phyloP scores from a whole-genome alignment of 106 monocot species.

The Dactylorhiza incarnata region DNA sequence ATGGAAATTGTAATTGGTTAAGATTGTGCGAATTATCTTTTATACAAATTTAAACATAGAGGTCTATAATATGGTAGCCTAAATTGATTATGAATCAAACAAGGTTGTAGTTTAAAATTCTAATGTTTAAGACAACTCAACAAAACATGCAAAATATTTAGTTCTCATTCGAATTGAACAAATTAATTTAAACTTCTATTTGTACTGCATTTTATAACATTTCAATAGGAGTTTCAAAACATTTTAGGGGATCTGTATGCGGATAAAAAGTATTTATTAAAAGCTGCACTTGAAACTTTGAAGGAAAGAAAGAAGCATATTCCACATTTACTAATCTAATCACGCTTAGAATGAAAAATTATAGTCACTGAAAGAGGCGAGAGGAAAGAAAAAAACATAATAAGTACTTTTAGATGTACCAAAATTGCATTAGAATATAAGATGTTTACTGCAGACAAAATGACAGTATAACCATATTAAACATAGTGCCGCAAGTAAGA shows the following conservation, averaged over 20 bases:
- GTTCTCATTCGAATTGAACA: background rate
- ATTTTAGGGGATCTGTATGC: background rate
- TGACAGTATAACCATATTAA: constrained; percentile 6
- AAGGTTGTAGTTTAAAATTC: background rate
- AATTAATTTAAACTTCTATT: background rate
- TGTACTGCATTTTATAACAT: background rate
- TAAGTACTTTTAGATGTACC: background rate
- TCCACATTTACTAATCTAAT: background rate
- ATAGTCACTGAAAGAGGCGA: background rate
- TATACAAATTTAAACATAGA: background rate
- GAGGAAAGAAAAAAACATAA: background rate
- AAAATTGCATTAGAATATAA: background rate
- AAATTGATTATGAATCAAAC: background rate
- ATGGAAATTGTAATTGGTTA: background rate
- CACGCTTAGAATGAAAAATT: background rate
- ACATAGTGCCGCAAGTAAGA: background rate
- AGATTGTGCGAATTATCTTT: background rate
- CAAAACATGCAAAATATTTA: too few relatives aligned
- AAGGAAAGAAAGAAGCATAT: background rate
- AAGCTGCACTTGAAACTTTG: too few relatives aligned
- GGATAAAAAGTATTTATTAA: background rate
- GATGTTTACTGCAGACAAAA: background rate
- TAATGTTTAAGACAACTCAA: background rate
- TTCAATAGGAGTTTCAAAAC: background rate
- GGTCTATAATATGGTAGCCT: background rate